Percentiles rank a stretch among this genome's conserved stretches.
Evolutionary conservation across 2,329 filamentous ascomycete genomes (phyloP).

Genomic region (Coccinonectria pachysandricola): DNA sequence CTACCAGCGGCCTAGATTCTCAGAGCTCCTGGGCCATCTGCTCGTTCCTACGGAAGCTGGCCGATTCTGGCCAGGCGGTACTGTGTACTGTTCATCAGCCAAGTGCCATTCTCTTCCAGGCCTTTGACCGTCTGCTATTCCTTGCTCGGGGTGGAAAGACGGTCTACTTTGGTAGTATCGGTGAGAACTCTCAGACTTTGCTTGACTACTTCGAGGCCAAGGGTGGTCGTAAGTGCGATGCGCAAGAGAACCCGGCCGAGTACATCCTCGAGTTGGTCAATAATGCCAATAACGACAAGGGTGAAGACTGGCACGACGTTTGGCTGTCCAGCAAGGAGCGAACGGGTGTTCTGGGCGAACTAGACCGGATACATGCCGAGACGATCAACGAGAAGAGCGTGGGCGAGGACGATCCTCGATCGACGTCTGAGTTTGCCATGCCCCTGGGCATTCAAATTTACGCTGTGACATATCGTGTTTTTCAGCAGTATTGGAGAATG

Average conservation of each 20-base stretch:
- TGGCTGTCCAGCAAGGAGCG: slow-evolving; percentile 49
- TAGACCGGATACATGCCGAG: slow-evolving; percentile 50
- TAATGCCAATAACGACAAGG: slow-evolving; percentile 26
- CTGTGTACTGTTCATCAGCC: slow-evolving; percentile 48
- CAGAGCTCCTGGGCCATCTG: slow-evolving; percentile 56
- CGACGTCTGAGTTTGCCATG: slow-evolving; percentile 63
- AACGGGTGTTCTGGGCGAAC: slow-evolving; percentile 44
- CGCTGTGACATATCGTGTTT: slow-evolving; percentile 57
- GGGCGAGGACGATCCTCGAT: slow-evolving; percentile 7
- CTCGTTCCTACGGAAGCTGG: slow-evolving; percentile 50
- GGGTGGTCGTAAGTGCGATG: slow-evolving; percentile 48
- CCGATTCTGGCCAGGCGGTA: slow-evolving; percentile 41
- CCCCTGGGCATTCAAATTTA: slow-evolving; percentile 57
- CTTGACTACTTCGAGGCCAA: slow-evolving; percentile 55
- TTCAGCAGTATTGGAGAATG: slow-evolving; percentile 77
- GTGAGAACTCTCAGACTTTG: slow-evolving; percentile 45
- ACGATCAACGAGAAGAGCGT: slow-evolving; percentile 19
- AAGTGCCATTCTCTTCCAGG: slow-evolving; percentile 40
- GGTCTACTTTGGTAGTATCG: slow-evolving; percentile 61
- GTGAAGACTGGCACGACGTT: slow-evolving; percentile 55
- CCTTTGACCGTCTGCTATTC: slow-evolving; percentile 53
- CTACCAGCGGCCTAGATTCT: slow-evolving; percentile 51
- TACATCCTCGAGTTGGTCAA: slow-evolving; percentile 56
- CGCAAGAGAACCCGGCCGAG: slow-evolving; percentile 63
- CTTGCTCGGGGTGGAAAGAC: slow-evolving; percentile 55